These are phyloP conservation scores for Mesotaenium endlicherianum DNA, from an alignment of 139 green algal genomes.

Conservation along the genomic window DNA sequence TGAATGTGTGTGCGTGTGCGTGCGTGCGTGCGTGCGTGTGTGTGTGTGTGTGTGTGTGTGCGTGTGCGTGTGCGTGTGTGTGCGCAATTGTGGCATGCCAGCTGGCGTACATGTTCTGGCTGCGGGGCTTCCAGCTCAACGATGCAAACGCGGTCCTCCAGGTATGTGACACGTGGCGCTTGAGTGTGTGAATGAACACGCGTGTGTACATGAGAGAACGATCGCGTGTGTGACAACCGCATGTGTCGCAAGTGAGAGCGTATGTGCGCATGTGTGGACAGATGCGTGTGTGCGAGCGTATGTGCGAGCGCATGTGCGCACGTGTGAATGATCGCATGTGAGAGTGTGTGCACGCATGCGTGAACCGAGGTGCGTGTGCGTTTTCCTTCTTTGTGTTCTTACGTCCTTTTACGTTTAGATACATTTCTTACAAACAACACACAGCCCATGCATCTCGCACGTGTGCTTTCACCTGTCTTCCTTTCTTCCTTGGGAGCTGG, in stretches of 20 bases:
- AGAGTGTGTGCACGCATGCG: not conserved
- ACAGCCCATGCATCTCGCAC: too few species aligned
- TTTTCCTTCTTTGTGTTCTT: not conserved
- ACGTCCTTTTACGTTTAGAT: too few species aligned
- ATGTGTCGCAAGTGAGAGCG: not conserved
- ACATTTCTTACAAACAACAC: too few species aligned
- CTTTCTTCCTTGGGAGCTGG: too few species aligned
- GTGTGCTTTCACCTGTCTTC: too few species aligned
- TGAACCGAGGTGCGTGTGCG: not conserved
- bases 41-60: not conserved
- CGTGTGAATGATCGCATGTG: not conserved
- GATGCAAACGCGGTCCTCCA: conserved; percentile 43
- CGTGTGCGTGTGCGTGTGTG: not conserved
- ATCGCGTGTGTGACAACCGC: not conserved
- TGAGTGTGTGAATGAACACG: not conserved
- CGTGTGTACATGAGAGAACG: not conserved
- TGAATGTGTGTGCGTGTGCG: too few species aligned
- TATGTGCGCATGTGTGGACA: not conserved
- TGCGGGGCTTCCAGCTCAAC: conserved; percentile 29
- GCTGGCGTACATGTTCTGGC: conserved; percentile 50
- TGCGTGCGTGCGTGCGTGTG: not conserved
- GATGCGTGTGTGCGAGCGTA: not conserved
- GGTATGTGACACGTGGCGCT: too few species aligned
- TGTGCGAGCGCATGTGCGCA: not conserved
- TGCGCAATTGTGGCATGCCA: not conserved